Base-by-base conservation (phyloP, 1,139 yeast species). In the Yamadazyma epiphylla region DNA sequence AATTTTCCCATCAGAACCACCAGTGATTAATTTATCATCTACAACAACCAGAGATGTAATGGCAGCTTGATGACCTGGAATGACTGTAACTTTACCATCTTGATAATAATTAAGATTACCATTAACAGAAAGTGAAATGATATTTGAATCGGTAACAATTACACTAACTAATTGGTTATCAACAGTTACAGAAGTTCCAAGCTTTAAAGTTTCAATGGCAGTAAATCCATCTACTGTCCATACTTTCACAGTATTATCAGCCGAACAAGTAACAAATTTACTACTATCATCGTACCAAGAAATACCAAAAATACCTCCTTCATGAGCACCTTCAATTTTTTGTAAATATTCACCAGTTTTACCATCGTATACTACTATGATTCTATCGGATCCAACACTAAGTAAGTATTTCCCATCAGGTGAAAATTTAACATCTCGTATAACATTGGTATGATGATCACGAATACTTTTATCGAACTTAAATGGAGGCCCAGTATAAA, bases 401-500 rank as follows among this genome's bases (percentile, higher is more conserved):
- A 81, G 81, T 14, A 86, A 69, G 51, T 65, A 70, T 30, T 71
- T 70, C 15, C 89, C 89, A 45, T 80, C 81, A 15, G 94, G 91
- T 5, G 95, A 80, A 51, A 81, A 91, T 46, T 75, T 72, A 12
- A 88, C 94, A 47, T 81, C 96, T 45, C 87, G 72, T 15, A 86
- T 77, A 43, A 87, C 81, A 49, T 85, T 87, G 14, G 79, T 65
- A 51, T 88, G 96, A 48, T 80, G 69, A 6, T 80, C 84, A 44
- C 94, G 70, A 31, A 79, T 74, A 48, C 91, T 78, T 30, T 75
- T 70, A 33, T 76, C 70, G 48, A 91, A 91, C 50, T 85, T 85
- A 67, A 88, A 91, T 0, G 98, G 98, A 2, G 96, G 96, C 0
- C 98, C 97, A 32, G 80, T 79, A 53, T 74, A 80, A 52, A 89